Evolutionary conservation across 2,329 filamentous ascomycete genomes (phyloP).

Genomic region (Colletotrichum sp.): DNA sequence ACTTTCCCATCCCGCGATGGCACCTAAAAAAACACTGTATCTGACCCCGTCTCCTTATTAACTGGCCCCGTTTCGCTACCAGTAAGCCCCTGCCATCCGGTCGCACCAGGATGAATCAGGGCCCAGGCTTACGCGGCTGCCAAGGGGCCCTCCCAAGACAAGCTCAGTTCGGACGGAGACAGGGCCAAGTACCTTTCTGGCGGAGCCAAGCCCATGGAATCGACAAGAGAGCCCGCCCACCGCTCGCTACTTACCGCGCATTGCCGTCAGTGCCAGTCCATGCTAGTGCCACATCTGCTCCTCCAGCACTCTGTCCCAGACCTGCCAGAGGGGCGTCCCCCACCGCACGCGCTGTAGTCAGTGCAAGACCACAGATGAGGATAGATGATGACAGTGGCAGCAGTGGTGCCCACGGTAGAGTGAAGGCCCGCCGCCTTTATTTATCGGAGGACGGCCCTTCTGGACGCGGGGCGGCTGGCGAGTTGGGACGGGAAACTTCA

Average conservation of each 20-base stretch:
- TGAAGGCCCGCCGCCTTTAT: neutral
- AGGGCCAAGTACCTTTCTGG: neutral
- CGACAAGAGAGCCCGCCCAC: neutral
- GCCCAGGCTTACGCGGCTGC: slow-evolving; percentile 21
- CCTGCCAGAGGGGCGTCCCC: neutral
- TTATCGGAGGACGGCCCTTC: neutral
- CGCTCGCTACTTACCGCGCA: neutral
- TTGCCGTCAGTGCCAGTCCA: neutral
- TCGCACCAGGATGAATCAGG: slow-evolving; percentile 21
- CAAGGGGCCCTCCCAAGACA: slow-evolving; percentile 12
- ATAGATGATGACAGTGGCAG: neutral
- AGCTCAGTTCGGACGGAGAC: slow-evolving; percentile 8
- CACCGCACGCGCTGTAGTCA: neutral
- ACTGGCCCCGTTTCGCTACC: neutral
- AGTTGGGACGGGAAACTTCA: neutral
- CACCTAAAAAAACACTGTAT: neutral
- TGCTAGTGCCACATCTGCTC: neutral
- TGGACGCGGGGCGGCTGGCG: neutral
- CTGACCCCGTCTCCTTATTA: slow-evolving; percentile 4
- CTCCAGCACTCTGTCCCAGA: neutral
- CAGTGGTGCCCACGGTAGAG: neutral
- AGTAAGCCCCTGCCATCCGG: slow-evolving; percentile 10
- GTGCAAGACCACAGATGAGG: neutral
- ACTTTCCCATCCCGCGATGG: slow-evolving; percentile 12
- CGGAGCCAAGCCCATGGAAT: neutral